Conservation (phyloP, 768 basidiomycete species). For the Rhizopogon roseolus region DNA sequence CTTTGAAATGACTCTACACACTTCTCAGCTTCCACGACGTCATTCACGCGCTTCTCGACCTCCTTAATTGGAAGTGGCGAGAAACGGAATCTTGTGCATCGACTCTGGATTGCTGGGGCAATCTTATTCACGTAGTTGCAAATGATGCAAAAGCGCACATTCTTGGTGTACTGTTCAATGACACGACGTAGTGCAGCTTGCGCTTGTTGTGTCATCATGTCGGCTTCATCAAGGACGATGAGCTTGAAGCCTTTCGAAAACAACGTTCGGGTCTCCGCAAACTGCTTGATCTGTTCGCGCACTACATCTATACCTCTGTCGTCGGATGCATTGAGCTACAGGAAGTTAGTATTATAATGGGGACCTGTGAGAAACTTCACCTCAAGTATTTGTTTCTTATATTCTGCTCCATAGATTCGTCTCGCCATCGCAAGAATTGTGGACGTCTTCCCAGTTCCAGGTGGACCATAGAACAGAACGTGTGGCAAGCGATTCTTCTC, state of each 20-base stretch:
- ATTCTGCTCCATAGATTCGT: constrained; percentile 85
- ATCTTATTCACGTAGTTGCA: constrained; percentile 99
- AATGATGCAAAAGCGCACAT: constrained; percentile 98
- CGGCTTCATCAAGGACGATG: constrained; percentile 98
- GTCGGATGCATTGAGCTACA: constrained; percentile 93
- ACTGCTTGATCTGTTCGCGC: constrained; percentile 97
- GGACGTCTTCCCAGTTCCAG: constrained; percentile 97
- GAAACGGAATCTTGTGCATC: constrained; percentile 96
- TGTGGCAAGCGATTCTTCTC: constrained; percentile 93
- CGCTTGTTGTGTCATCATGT: constrained; percentile 99
- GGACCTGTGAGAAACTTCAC: constrained; percentile 30
- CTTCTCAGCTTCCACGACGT: constrained; percentile 83
- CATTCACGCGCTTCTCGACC: constrained; percentile 76
- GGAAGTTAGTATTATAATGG: constrained; percentile 1
- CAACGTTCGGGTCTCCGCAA: constrained; percentile 91
- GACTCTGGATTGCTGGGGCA: constrained; percentile 95
- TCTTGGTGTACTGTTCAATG: constrained; percentile 98
- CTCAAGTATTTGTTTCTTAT: constrained; percentile 91
- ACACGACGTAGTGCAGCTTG: constrained; percentile 95
- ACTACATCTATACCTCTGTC: constrained; percentile 99
- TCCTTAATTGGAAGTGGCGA: constrained; percentile 84
- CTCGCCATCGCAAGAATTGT: constrained; percentile 95
- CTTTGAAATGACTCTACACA: constrained; percentile 31
- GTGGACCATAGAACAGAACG: constrained; percentile 95
- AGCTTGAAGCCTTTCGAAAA: constrained; percentile 94